Evolutionary conservation across 2,329 filamentous ascomycete genomes (phyloP).

Genomic region (Penicillium paneum): DNA sequence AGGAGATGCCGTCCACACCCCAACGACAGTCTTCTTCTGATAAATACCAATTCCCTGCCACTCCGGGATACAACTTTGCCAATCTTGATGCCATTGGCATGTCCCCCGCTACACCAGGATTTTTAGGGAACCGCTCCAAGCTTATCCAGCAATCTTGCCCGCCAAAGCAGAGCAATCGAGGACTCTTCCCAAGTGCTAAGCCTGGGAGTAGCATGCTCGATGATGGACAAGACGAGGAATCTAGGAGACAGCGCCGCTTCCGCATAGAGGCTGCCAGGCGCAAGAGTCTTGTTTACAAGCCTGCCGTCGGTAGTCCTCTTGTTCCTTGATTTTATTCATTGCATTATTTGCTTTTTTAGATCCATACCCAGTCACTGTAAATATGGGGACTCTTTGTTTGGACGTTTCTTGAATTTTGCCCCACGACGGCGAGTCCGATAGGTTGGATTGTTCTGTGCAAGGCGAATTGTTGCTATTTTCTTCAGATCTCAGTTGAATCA

Average conservation of each 20-base stretch:
- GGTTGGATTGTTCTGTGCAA: not conserved
- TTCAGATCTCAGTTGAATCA: not conserved
- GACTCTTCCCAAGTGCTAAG: conserved; percentile 36
- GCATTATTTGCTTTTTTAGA: conserved; percentile 11
- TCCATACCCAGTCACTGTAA: conserved; percentile 15
- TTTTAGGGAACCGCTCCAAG: conserved; percentile 41
- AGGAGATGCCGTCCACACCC: conserved; percentile 17
- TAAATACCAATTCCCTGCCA: conserved; percentile 30
- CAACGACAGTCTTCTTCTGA: conserved; percentile 10
- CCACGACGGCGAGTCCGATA: not conserved
- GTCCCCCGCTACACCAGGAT: conserved; percentile 48
- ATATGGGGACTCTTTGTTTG: conserved; percentile 16
- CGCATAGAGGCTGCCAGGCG: conserved; percentile 68
- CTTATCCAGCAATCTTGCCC: conserved; percentile 54
- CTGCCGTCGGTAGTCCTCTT: conserved; percentile 70
- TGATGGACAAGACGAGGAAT: conserved; percentile 29
- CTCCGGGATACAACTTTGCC: conserved; percentile 36
- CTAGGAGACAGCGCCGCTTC: conserved; percentile 50
- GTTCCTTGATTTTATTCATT: conserved; percentile 41
- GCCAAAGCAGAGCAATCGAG: conserved; percentile 49
- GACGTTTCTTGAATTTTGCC: conserved; percentile 6
- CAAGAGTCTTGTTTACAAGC: conserved; percentile 75
- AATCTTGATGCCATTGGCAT: conserved; percentile 40
- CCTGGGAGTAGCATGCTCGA: conserved; percentile 3
- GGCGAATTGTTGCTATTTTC: not conserved